Evolutionary conservation across 306 rosid species (phyloP), one percentile per base, ranked within the genome.

Genomic region (Lotus japonicus): DNA sequence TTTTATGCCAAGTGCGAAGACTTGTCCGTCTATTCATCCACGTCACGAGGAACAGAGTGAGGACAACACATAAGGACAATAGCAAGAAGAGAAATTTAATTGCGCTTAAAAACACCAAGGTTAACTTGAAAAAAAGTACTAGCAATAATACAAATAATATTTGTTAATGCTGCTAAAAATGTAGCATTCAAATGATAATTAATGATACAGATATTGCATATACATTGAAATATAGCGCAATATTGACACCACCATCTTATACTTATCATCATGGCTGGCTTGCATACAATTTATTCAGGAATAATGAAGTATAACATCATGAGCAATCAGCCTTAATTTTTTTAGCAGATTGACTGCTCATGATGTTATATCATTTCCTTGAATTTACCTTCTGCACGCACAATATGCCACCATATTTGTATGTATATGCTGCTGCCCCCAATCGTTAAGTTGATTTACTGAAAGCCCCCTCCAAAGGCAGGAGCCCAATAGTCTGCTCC

Each of bases 401-500:
- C 0, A n/a, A n/a, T n/a, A 63, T 68, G 78, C 77, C 64, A 65
- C 76, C 68, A 56, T 57, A 23, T 18, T 31, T 53, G 33, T 69
- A 38, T 71, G 61, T 79, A 56, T 60, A 48, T 73, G 79, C 66
- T 59, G 79, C 66, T 59, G 72, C 77, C 71, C 65, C 48, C 45
- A 15, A 6, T 31, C 5, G 36, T 31, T 31, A 31, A 5, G 42
- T 50, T 36, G 16, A 60, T 64, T 85, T 83, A 90, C 68, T 74
- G 88, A 84, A 88, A 95, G 23, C 87, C 90, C 0, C 89, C 90
- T 11, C 91, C 89, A 5, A 88, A 77, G 60, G 96, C 88, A 3
- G 99, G 97, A 39, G 99, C 96, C 99, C 99, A 95, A 77, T 88
- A 95, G 55, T 95, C 99, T 0, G 97, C 99, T 60, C 99, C 99